A percentile compares a stretch with the other conserved stretches of the same genome.
phyloP scores from a whole-genome alignment of 2,329 filamentous ascomycete species.

The Colletotrichum gloeosporioides region DNA sequence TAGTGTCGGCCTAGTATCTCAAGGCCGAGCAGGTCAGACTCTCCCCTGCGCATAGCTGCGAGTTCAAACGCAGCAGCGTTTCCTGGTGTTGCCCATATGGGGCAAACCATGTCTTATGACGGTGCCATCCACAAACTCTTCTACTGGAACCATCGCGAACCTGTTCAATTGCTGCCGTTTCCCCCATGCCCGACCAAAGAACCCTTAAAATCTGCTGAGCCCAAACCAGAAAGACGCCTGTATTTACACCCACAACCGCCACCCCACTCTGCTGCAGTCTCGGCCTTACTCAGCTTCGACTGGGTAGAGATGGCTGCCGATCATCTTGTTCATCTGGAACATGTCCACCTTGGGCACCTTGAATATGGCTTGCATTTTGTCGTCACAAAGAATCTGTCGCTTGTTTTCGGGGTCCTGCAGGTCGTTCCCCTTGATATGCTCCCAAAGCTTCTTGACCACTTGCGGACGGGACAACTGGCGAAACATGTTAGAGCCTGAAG shows the following conservation, averaged over 20 bases:
- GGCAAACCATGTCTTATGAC: background rate
- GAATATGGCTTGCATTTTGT: conserved; percentile 89
- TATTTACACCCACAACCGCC: background rate
- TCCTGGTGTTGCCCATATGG: background rate
- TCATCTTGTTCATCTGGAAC: conserved; percentile 99
- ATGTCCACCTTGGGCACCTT: conserved; percentile 92
- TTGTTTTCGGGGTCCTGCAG: conserved; percentile 92
- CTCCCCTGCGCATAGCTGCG: conserved; percentile 1
- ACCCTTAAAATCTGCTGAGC: background rate
- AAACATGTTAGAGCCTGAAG: conserved; percentile 24
- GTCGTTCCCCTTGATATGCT: conserved; percentile 86
- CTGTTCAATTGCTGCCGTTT: background rate
- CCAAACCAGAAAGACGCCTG: conserved; percentile 17
- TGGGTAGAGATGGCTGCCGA: conserved; percentile 88
- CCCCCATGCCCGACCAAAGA: conserved; percentile 6
- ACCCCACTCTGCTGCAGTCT: background rate
- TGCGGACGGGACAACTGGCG: conserved; percentile 86
- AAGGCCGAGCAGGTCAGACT: background rate
- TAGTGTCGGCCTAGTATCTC: background rate
- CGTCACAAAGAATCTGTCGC: conserved; percentile 91
- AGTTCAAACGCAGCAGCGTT: background rate
- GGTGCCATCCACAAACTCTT: background rate
- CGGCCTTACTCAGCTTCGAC: conserved; percentile 58
- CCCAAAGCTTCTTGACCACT: conserved; percentile 96
- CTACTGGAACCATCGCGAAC: background rate